These are phyloP conservation scores for Hirsutella minnesotensis DNA, from an alignment of 2,329 filamentous ascomycete genomes.

Conservation along the genomic window DNA sequence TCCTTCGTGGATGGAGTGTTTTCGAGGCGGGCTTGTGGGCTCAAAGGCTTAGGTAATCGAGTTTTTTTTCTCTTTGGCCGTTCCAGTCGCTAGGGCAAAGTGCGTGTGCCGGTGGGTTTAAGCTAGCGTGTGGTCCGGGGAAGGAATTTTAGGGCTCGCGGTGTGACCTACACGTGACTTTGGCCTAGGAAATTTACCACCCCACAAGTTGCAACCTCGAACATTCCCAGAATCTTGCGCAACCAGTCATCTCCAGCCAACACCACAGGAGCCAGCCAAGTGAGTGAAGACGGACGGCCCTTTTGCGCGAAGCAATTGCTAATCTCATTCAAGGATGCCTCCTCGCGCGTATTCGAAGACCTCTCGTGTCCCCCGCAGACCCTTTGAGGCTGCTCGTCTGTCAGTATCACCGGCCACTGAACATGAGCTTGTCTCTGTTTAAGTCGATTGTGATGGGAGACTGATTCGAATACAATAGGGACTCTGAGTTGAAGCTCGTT, in stretches of 20 bases:
- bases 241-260: conserved; percentile 22
- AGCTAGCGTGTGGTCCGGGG: neutral
- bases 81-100: conserved; percentile 19
- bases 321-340: conserved; percentile 25
- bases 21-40: conserved; percentile 26
- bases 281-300: conserved; percentile 16
- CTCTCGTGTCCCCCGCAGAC: conserved; percentile 95
- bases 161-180: conserved; percentile 14
- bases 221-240: conserved; percentile 16
- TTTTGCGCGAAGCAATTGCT: conserved; percentile 3
- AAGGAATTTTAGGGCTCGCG: conserved; percentile 20
- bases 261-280: conserved; percentile 27
- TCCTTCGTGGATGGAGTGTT: conserved; percentile 22
- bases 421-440: conserved; percentile 92
- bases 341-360: conserved; percentile 86
- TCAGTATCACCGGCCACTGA: conserved; percentile 98
- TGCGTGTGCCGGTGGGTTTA: conserved; percentile 1
- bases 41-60: conserved; percentile 23
- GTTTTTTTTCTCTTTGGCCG: conserved; percentile 14
- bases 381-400: conserved; percentile 99
- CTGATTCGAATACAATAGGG: conserved; percentile 62
- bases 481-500: conserved; percentile 98
- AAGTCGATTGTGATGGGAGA: conserved; percentile 75
- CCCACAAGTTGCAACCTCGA: conserved; percentile 23
- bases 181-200: conserved; percentile 15